Conservation (phyloP, 1,284 basidiomycete genomes). For the Apiotrichum laibachii region DNA sequence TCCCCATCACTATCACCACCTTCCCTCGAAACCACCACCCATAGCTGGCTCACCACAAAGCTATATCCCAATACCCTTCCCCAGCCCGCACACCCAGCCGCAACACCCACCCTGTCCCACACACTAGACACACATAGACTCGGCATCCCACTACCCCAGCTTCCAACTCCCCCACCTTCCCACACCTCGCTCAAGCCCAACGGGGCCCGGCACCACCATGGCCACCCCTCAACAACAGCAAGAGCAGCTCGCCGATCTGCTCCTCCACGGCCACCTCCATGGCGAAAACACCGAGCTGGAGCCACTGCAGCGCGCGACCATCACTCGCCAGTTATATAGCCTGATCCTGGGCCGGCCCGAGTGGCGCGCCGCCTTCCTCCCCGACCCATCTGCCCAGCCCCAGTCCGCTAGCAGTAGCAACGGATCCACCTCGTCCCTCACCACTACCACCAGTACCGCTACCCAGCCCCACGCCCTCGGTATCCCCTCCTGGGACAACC, state of each 20-base stretch:
- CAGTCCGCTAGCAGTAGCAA: neutral
- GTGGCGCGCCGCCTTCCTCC: constrained; percentile 28
- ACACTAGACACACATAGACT: too few relatives aligned
- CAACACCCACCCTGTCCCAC: neutral
- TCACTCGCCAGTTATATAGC: constrained; percentile 34
- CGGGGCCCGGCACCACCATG: constrained; percentile 7
- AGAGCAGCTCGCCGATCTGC: constrained; percentile 11
- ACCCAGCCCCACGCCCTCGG: neutral
- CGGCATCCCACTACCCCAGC: too few relatives aligned
- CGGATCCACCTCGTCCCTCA: neutral
- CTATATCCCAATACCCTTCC: too few relatives aligned
- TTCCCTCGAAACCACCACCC: too few relatives aligned
- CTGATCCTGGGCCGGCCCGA: constrained; percentile 34
- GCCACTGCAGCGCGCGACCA: constrained; percentile 24
- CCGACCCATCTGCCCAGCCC: neutral
- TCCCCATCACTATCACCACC: too few relatives aligned
- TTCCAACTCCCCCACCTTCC: neutral
- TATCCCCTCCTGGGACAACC: constrained; percentile 20
- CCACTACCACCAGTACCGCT: neutral
- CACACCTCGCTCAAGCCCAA: neutral
- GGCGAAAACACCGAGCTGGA: constrained; percentile 21
- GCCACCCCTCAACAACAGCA: constrained; percentile 11
- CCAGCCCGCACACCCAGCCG: too few relatives aligned
- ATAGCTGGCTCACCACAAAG: too few relatives aligned
- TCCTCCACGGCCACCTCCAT: constrained; percentile 14